Percentiles rank a stretch among this genome's conserved stretches.
These are phyloP conservation scores for Pseudomassariella vexata DNA, from an alignment of 2,329 filamentous ascomycete genomes.

Conservation along the genomic window DNA sequence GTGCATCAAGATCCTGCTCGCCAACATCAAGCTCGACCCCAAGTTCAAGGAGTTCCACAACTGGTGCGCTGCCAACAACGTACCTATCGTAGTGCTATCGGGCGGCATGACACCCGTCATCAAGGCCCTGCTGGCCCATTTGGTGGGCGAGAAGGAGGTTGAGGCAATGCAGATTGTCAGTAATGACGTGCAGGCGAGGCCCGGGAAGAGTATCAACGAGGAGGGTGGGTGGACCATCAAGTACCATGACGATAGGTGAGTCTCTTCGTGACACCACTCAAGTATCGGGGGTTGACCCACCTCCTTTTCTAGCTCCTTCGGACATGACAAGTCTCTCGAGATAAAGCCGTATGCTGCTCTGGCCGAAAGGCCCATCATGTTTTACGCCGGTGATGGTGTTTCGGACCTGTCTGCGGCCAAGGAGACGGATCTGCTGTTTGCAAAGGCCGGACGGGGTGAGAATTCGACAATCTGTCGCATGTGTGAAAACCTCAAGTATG, in stretches of 20 bases:
- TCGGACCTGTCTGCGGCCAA: slow-evolving; percentile 87
- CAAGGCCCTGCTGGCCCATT: slow-evolving; percentile 69
- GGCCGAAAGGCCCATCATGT: slow-evolving; percentile 72
- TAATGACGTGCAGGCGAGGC: slow-evolving; percentile 65
- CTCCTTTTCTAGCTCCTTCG: slow-evolving; percentile 57
- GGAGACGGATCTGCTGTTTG: slow-evolving; percentile 90
- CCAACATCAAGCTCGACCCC: slow-evolving; percentile 85
- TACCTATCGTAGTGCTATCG: slow-evolving; percentile 87
- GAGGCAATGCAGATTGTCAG: slow-evolving; percentile 83
- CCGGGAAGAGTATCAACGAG: slow-evolving; percentile 69
- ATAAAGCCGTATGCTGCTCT: slow-evolving; percentile 81
- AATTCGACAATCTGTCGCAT: slow-evolving; percentile 6
- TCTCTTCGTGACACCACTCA: slow-evolving; percentile 8
- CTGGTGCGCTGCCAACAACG: slow-evolving; percentile 75
- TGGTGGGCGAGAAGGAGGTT: slow-evolving; percentile 70
- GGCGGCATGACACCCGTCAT: slow-evolving; percentile 94
- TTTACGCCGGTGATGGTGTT: slow-evolving; percentile 94
- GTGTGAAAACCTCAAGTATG: no score
- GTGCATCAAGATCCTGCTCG: slow-evolving; percentile 71
- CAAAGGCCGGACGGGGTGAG: slow-evolving; percentile 81
- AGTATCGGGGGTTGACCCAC: background rate
- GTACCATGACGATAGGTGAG: slow-evolving; percentile 78
- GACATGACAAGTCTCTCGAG: slow-evolving; percentile 94
- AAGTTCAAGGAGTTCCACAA: slow-evolving; percentile 82
- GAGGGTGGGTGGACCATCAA: slow-evolving; percentile 81